Base-by-base conservation (phyloP, 2,329 filamentous ascomycete species). In the Decorospora gaudefroyi region DNA sequence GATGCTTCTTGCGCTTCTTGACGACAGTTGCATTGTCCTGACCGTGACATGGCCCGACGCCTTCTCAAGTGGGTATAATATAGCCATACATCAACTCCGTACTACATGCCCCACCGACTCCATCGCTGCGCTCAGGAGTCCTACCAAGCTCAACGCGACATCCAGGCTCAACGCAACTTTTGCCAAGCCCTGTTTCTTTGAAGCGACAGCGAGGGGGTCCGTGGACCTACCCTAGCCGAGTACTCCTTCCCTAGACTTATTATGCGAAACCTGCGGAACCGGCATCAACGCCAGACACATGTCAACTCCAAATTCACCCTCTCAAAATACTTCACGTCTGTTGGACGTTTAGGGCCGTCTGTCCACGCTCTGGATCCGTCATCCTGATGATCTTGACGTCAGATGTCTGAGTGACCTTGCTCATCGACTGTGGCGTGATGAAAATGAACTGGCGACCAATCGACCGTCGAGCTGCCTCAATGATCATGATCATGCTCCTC, bases 361-460 rank as follows among this genome's bases (percentile, higher is more conserved):
- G 76, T 33, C 76, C 76, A 19, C 77, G 72, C 59, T 78, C 75
- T 4, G 77, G 77, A 59, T 78, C 77, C 11, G 60, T 71, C 76
- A 79, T 78, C 83, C 86, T 84, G 69, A 88, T 87, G 51, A 93
- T 85, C 64, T 84, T 88, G 49, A 95, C 88, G 62, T 95, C 89
- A 43, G 82, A 80, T 12, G 53, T 51, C 41, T 58, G 55, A 18
- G 47, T 45, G 10, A 62, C 57, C 19, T 64, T 76, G 49, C 68
- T 72, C 73, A 95, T 90, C 32, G 86, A 86, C 59, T 96, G 95
- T 18, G 93, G 93, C 2, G 92, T 96, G 67, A 99, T 99, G 42
- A 99, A 81, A 53, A 99, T 91, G 64, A 95, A 99, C 68, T 99
- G 93, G 50, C 90, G 82, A 17, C 90, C 90, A n/a, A 93, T 85